phyloP scores from a whole-genome alignment of 257 asterid genomes.

The Rauvolfia tetraphylla region DNA sequence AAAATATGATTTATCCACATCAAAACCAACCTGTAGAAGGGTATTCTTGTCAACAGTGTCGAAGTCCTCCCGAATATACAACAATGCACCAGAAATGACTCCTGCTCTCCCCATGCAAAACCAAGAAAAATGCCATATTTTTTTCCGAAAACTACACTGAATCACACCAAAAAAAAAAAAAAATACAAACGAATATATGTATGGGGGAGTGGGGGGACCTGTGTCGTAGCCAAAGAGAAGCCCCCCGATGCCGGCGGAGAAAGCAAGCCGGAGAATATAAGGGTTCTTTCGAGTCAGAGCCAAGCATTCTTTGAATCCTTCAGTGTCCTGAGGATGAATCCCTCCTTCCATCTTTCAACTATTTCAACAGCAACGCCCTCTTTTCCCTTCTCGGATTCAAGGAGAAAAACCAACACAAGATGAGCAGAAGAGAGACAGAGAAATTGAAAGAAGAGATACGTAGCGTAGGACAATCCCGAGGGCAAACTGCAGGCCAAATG shows the following conservation, averaged over 20 bases:
- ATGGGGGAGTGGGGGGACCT: neutral
- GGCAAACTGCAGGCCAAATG: conserved; percentile 21
- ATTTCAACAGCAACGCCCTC: neutral
- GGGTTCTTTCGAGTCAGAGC: conserved; percentile 13
- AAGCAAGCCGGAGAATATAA: conserved; percentile 23
- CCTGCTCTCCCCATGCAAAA: conserved; percentile 20
- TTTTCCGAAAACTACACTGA: too few species aligned
- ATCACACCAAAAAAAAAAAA: too few species aligned
- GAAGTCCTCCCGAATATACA: conserved; percentile 53
- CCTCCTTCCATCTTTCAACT: conserved; percentile 27
- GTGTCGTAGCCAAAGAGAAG: conserved; percentile 29
- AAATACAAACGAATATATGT: neutral
- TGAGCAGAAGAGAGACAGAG: conserved; percentile 51
- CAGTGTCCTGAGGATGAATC: conserved; percentile 13
- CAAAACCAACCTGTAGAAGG: conserved; percentile 33
- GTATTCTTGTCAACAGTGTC: conserved; percentile 36
- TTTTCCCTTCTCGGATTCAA: too few species aligned
- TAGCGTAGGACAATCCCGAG: conserved; percentile 65
- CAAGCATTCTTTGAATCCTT: conserved; percentile 20
- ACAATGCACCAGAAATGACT: conserved; percentile 48
- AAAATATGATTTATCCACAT: too few species aligned
- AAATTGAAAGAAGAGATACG: conserved; percentile 63
- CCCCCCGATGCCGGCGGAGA: conserved; percentile 31
- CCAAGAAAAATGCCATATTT: neutral
- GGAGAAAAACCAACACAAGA: too few species aligned